Evolutionary conservation across 495 filamentous ascomycete species (phyloP), one percentile per base, ranked within the genome.

Genomic region (Neurospora sp.): DNA sequence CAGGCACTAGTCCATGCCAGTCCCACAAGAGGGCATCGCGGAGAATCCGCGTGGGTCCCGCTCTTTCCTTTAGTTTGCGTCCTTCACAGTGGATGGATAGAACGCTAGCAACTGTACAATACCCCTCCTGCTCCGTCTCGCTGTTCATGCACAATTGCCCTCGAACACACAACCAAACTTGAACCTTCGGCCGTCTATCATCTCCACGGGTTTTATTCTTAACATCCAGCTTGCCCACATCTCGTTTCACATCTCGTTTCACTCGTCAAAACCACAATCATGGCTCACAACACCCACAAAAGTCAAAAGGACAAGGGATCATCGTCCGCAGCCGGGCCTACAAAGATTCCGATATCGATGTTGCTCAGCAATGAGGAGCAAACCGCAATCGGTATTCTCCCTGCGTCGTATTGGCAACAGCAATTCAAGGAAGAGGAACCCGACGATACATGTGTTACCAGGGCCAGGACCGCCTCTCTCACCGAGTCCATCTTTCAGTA

Each of bases 401-500:
- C 71, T n/a, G 54, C 71, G 10, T 38, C 66, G 3, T 35, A 70
- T 16, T 72, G 71, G 71, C 27, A 66, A 66, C 54, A 66, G 27
- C 54, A 66, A 18, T 9, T 9, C 6, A 35, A 27, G 6, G 12
- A 66, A 18, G 54, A 66, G 14, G 54, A 66, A 4, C 7, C 14
- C 54, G 14, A 18, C 14, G 54, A 66, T 1, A 6, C 2, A 16
- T 16, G 1, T 35, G 7, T 11, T 8, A 1, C 23, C 12, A 66
- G 54, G 54, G 54, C 54, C 42, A 80, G 77, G 14, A 87, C 86
- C 10, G 80, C 82, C 5, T 86, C 85, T 18, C 80, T 88, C 27
- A 82, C 82, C 9, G 80, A 82, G 1, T 84, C 80, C 72, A 85
- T 88, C 14, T 42, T 83, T 5, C 79, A 86, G 40, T 87, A 86